These are phyloP conservation scores for Talaromyces proteolyticus DNA, from an alignment of 495 filamentous ascomycete species.

Conservation along the genomic window DNA sequence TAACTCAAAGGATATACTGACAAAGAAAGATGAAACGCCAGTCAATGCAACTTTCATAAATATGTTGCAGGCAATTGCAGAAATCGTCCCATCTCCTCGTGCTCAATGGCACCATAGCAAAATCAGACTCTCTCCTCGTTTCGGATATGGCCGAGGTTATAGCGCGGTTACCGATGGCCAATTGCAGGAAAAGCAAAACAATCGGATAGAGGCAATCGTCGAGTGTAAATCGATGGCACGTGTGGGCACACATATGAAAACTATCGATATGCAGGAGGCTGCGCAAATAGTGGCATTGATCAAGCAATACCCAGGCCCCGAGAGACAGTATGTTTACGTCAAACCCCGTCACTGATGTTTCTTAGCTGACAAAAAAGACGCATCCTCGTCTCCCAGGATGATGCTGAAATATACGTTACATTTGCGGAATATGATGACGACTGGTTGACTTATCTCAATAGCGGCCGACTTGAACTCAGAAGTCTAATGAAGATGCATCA, in stretches of 20 bases:
- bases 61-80: not conserved
- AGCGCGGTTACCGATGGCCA: not conserved
- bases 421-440: slow-evolving; percentile 9
- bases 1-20: not conserved
- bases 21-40: not conserved
- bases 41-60: not conserved
- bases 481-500: not conserved
- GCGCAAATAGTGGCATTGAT: slow-evolving; percentile 13
- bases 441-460: slow-evolving; percentile 9
- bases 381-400: slow-evolving; percentile 10
- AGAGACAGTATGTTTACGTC: not conserved
- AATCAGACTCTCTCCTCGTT: not conserved
- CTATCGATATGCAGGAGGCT: slow-evolving; percentile 12
- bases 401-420: slow-evolving; percentile 10
- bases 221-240: not conserved
- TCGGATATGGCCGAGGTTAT: not conserved
- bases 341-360: not conserved
- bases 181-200: not conserved
- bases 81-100: not conserved
- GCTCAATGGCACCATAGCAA: not conserved
- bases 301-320: not conserved
- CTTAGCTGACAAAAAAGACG: slow-evolving; percentile 5
- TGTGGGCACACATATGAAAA: not conserved
- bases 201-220: not conserved
- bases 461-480: not conserved